A percentile compares a stretch with the other conserved stretches of the same genome.
Evolutionary conservation across 257 asterid genomes (phyloP).

Genomic region (Solanum acaule): DNA sequence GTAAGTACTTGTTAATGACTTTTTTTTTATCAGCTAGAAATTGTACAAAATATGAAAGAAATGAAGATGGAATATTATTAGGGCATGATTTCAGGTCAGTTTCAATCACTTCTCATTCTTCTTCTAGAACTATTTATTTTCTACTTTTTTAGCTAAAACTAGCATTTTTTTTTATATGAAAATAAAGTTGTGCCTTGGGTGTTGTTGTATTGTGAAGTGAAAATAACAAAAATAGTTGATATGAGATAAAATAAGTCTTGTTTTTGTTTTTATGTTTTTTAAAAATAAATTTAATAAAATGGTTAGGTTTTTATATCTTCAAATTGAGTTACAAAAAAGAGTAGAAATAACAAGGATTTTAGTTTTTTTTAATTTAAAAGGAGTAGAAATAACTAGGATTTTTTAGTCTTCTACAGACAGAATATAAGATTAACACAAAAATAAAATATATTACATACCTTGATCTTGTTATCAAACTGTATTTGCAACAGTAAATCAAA

Average conservation of each 20-base stretch:
- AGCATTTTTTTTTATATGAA: not conserved
- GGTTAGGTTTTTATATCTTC: not conserved
- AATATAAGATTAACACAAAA: too few species aligned
- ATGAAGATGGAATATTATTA: not conserved
- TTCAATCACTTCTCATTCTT: not conserved
- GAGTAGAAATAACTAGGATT: not conserved
- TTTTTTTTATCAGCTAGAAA: not conserved
- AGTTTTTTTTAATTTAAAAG: not conserved
- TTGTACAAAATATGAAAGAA: not conserved
- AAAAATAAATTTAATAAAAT: not conserved
- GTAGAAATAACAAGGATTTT: not conserved
- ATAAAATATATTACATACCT: too few species aligned
- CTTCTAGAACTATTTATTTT: not conserved
- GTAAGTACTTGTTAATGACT: not conserved
- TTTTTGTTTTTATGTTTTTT: not conserved
- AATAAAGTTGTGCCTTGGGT: not conserved
- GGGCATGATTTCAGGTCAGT: not conserved
- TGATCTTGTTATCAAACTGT: not conserved
- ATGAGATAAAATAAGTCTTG: not conserved
- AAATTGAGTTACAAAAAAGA: not conserved
- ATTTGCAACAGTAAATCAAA: not conserved
- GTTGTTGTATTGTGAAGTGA: not conserved
- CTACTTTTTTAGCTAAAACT: not conserved
- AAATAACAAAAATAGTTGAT: not conserved
- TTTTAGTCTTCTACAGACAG: too few species aligned